Base-by-base conservation (phyloP, 495 filamentous ascomycete genomes). In the Podospora tetraspora region DNA sequence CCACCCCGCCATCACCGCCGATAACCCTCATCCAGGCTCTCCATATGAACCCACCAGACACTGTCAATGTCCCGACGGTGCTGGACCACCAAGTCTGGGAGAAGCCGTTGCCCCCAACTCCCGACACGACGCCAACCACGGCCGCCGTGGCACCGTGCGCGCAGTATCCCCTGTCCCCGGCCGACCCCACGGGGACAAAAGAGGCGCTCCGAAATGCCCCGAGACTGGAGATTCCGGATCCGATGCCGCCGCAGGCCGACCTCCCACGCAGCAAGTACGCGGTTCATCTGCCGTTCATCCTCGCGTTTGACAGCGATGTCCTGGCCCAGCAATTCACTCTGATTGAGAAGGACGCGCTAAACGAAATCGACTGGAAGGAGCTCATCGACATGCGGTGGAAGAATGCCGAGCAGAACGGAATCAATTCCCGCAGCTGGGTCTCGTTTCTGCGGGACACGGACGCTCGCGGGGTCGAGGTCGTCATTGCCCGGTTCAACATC, bases 281-380 rank as follows among this genome's bases (percentile, higher is more conserved):
- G 2, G 77, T 81, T 19, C 96, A 99, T 81, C 79, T 98, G 19
- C 94, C 96, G 2, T 99, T 98, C 75, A 87, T 96, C 58, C 87
- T 98, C 21, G 91, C 93, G 0, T 97, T 95, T 70, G 92, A 96
- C 76, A 95, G 94, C 12, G 90, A 93, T 64, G 81, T 91, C 23
- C 84, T 99, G 56, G 95, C 96, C 8, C 91, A 98, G 77, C 96
- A 98, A 77, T 90, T 98, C 72, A 97, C 94, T 0, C 81, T 99
- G 57, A 91, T 99, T 64, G 96, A 99, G 77, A 96, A 96, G 80
- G 94, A 97, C 73, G 96, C 96, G 0, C 79, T 99, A 60, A 93
- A 93, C 71, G 96, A 98, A 73, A 90, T 99, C 63, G 94, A 97
- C 79, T 99, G 96, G 96, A 93, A 90, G 74, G 96, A 99, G 74